Percentiles rank a stretch among this genome's conserved stretches.
phyloP scores from a whole-genome alignment of 768 basidiomycete genomes.

The Mycena venus region DNA sequence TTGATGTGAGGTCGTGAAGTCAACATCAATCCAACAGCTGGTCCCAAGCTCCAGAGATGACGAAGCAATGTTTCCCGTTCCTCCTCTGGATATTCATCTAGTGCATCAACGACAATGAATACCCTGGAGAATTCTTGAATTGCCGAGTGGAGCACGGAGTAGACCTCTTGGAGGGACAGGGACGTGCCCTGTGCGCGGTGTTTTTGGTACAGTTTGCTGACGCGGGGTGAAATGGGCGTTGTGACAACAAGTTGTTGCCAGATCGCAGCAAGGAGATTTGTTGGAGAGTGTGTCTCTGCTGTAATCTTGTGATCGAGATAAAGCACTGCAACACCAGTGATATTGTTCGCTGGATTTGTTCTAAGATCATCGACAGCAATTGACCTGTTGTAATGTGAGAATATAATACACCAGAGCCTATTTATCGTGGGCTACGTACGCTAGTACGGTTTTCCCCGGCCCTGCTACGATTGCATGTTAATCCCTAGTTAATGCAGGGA shows the following conservation, averaged over 20 bases:
- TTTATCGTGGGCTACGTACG: background rate
- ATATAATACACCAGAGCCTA: background rate
- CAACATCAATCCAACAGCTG: background rate
- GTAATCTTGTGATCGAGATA: background rate
- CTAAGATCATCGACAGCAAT: background rate
- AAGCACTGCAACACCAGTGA: background rate
- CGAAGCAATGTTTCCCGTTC: background rate
- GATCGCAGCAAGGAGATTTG: background rate
- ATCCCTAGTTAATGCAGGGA: background rate
- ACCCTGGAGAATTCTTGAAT: background rate
- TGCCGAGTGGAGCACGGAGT: background rate
- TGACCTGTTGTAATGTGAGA: background rate
- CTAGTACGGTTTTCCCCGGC: background rate
- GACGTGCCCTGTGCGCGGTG: background rate
- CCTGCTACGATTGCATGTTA: background rate
- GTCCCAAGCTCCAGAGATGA: background rate
- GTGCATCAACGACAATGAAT: conserved; percentile 6
- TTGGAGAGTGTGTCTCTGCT: background rate
- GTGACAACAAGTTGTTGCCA: conserved; percentile 3
- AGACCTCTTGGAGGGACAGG: background rate
- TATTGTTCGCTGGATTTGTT: background rate
- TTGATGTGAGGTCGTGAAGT: conserved; percentile 4
- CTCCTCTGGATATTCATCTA: background rate
- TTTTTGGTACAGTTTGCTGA: background rate
- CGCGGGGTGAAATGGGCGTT: background rate